Conservation (phyloP, 2,329 filamentous ascomycete genomes). For the Exutisphaerella laricina region DNA sequence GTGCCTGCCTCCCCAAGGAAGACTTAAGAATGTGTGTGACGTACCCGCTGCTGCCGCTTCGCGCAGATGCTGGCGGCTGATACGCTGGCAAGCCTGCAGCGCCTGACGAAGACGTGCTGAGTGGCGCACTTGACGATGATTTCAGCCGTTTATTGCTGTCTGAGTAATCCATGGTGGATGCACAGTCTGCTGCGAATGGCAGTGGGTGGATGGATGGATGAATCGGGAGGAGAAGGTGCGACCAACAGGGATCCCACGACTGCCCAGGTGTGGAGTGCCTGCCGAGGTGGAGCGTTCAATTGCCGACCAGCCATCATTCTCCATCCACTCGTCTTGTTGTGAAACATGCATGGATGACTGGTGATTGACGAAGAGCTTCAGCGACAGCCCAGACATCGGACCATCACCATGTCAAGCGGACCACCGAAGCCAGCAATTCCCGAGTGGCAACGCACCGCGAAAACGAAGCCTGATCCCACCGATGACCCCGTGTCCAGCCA, state of each 20-base stretch:
- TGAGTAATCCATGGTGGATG: slow-evolving; percentile 9
- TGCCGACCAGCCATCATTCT: not conserved
- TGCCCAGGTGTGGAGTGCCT: not conserved
- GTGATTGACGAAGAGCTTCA: no score
- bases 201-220: slow-evolving; percentile 3
- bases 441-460: slow-evolving; percentile 31
- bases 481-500: slow-evolving; percentile 20
- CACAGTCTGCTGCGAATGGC: slow-evolving; percentile 4
- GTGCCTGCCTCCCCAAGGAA: no score
- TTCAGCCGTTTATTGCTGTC: slow-evolving; percentile 27
- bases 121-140: slow-evolving; percentile 23
- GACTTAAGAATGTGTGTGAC: slow-evolving; percentile 14
- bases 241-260: no score
- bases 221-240: no score
- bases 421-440: slow-evolving; percentile 29
- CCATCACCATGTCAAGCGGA: slow-evolving; percentile 27
- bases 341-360: no score
- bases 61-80: slow-evolving; percentile 21
- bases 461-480: slow-evolving; percentile 10
- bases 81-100: slow-evolving; percentile 27
- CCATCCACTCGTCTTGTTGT: no score
- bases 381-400: no score
- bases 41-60: slow-evolving; percentile 14
- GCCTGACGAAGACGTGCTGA: slow-evolving; percentile 18
- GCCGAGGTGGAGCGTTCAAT: no score